These are phyloP conservation scores for Neopestalotiopsis clavispora DNA, from an alignment of 2,329 filamentous ascomycete genomes.

Conservation along the genomic window DNA sequence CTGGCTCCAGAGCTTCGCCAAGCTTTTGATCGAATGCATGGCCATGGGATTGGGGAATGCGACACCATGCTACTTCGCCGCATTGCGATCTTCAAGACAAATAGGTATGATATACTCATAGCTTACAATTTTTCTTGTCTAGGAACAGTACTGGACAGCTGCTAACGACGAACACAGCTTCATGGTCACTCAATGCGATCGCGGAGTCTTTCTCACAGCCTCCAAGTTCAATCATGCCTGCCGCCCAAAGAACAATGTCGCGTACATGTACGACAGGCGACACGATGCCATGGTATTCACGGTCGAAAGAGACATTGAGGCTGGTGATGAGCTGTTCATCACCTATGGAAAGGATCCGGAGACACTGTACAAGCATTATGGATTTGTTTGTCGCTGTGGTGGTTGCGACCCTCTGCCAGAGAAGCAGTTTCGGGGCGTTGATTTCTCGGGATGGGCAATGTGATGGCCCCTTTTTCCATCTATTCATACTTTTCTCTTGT, in stretches of 20 bases:
- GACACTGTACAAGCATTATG: constrained; percentile 49
- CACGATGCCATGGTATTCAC: constrained; percentile 45
- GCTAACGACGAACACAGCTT: background rate
- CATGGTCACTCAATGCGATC: background rate
- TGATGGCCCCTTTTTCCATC: background rate
- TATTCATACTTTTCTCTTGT: background rate
- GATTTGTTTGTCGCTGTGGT: constrained; percentile 58
- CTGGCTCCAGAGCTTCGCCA: constrained; percentile 37
- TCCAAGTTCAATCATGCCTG: constrained; percentile 67
- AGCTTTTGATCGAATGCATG: constrained; percentile 44
- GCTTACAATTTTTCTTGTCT: background rate
- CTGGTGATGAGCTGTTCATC: constrained; percentile 57
- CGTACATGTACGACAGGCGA: constrained; percentile 45
- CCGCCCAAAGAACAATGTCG: constrained; percentile 44
- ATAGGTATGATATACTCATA: constrained; percentile 44
- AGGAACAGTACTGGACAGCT: background rate
- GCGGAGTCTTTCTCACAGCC: constrained; percentile 53
- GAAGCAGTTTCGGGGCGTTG: constrained; percentile 16
- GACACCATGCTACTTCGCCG: constrained; percentile 31
- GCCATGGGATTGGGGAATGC: constrained; percentile 30
- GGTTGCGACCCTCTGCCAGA: constrained; percentile 40
- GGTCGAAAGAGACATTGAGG: constrained; percentile 40
- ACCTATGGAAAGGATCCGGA: constrained; percentile 46
- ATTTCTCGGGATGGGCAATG: background rate
- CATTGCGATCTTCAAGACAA: constrained; percentile 49